Base-by-base conservation (phyloP, 768 basidiomycete species). In the Lactarius psammicola region DNA sequence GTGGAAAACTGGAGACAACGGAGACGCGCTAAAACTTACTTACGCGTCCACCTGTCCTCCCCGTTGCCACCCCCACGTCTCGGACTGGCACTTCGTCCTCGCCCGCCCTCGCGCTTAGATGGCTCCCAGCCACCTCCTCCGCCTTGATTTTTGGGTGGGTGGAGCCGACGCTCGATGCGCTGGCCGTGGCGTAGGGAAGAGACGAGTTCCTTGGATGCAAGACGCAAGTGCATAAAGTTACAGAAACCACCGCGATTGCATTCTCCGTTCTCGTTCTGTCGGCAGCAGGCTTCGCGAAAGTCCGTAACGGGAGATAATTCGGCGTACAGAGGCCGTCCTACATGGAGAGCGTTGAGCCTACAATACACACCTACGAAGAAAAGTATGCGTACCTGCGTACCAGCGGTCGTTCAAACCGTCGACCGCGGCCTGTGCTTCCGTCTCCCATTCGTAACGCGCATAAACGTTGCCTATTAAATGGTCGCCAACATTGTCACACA, bases 401-500 rank as follows among this genome's bases (percentile, higher is more conserved):
- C 97, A 99, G 36, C 96, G 86, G 72, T 96, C 90, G 72, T 98
- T 98, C 69, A 98, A 80, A 65, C 85, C 92, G 71, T 96, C 93
- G 7, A 98, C 94, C 2, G 96, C 96, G 34, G 88, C 80, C 72
- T 94, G 90, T 10, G 96, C 96, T 75, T 99, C 96, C 0, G 95
- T 95, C 78, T 99, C 96, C 95, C 94, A 97, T 73, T 99, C 96
- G 73, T 92, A 99, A 28, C 96, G 87, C 4, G 95, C 96, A 74
- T 99, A 99, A 2, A 99, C 96, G 72, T 98, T 97, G 28, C 95
- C 95, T 72, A 96, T 93, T 30, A 98, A 81, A 74, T 99, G 96
- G 74, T 98, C 97, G n/a, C 97, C 97, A 38, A 99, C 95, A 74
- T 99, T 99, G 79, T 99, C 96, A 74, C 96, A 99, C 15, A 99